phyloP scores from a whole-genome alignment of 129 eudicot species.

The Dittrichia graveolens region DNA sequence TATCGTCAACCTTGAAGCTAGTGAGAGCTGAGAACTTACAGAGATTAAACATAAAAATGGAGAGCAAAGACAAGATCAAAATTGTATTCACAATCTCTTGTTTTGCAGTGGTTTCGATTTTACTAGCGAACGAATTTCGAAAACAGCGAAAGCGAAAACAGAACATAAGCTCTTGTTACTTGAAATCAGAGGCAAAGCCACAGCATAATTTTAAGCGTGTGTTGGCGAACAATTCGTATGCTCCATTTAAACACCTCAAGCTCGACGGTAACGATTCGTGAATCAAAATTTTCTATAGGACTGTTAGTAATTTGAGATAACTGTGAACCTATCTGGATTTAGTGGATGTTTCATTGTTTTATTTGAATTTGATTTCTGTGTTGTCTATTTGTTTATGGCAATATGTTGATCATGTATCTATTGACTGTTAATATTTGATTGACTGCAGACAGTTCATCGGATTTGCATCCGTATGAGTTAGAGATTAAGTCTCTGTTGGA shows the following conservation, averaged over 20 bases:
- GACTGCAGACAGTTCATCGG: constrained; percentile 39
- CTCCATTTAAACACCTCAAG: constrained; percentile 74
- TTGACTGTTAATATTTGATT: constrained; percentile 16
- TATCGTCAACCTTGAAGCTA: constrained; percentile 28
- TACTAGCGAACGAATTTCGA: constrained; percentile 31
- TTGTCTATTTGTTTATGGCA: background rate
- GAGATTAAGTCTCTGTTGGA: constrained; percentile 56
- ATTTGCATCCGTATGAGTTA: constrained; percentile 68
- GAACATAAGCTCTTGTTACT: constrained; percentile 47
- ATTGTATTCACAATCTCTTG: constrained; percentile 47
- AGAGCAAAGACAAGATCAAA: constrained; percentile 36
- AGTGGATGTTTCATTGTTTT: background rate
- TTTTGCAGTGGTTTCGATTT: constrained; percentile 47
- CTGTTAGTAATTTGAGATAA: background rate
- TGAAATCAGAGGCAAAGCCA: constrained; percentile 59
- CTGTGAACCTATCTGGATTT: constrained; percentile 31
- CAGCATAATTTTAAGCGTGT: constrained; percentile 70
- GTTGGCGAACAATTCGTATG: constrained; percentile 72
- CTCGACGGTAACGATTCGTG: constrained; percentile 32
- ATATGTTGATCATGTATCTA: constrained; percentile 15
- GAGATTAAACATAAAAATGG: constrained; percentile 28
- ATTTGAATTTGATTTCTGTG: background rate
- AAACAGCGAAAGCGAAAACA: constrained; percentile 47
- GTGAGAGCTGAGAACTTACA: background rate
- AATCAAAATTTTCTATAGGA: background rate